Conservation (phyloP, 768 basidiomycete genomes). For the Cystofilobasidium capitatum region DNA sequence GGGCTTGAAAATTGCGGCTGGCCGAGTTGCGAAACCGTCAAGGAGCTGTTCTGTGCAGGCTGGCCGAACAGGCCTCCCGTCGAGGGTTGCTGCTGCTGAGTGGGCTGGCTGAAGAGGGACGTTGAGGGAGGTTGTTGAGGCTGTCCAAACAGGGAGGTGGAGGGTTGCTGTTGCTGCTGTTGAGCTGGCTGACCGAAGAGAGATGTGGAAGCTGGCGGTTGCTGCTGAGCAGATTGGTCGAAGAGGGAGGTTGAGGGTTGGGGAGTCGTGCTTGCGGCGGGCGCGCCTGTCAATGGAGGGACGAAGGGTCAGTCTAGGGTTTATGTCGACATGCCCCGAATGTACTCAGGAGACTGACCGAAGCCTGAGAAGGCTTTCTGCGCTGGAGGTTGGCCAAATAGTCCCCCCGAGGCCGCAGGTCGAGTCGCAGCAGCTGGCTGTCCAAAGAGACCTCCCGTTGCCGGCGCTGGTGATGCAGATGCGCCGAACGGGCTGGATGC, state of each 20-base stretch:
- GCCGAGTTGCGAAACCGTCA: slow-evolving; percentile 11
- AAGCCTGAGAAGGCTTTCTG: slow-evolving; percentile 6
- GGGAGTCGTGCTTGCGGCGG: slow-evolving; percentile 4
- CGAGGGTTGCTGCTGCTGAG: slow-evolving; percentile 8
- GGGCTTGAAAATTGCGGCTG: slow-evolving; percentile 6
- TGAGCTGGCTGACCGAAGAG: slow-evolving; percentile 27
- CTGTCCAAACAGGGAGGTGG: slow-evolving; percentile 17
- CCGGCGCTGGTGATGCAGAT: neutral
- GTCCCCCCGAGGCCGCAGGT: neutral
- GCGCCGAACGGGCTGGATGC: no score
- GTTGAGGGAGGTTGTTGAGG: neutral
- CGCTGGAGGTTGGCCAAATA: slow-evolving; percentile 12
- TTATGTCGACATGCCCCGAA: neutral
- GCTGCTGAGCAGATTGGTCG: neutral
- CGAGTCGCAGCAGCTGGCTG: slow-evolving; percentile 9
- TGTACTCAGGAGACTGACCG: neutral
- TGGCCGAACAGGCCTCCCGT: slow-evolving; percentile 10
- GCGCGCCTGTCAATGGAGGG: neutral
- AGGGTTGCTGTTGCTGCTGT: slow-evolving; percentile 19
- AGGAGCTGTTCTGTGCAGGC: neutral
- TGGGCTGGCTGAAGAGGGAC: slow-evolving; percentile 1
- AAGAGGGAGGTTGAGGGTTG: slow-evolving; percentile 19
- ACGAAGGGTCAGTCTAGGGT: neutral
- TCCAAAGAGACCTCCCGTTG: slow-evolving; percentile 13
- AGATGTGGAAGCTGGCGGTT: slow-evolving; percentile 9